Percentiles rank a stretch among this genome's conserved stretches.
Evolutionary conservation across 1,284 basidiomycete genomes (phyloP).

Genomic region (Mrakiaceae sp.): DNA sequence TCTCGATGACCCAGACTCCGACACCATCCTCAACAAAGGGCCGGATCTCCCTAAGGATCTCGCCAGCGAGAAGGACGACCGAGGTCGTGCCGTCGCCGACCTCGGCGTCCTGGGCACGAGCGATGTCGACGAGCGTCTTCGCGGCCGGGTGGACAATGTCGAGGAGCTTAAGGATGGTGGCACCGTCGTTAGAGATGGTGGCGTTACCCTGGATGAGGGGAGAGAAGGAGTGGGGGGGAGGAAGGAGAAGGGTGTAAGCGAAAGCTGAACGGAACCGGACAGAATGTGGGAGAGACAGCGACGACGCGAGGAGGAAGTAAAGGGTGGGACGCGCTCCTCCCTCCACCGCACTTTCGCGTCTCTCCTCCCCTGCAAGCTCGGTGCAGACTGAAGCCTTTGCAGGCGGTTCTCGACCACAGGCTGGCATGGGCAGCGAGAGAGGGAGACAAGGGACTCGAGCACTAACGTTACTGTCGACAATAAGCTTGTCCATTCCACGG

Average conservation of each 20-base stretch:
- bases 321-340: slow-evolving; percentile 17
- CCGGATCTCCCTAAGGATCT: slow-evolving; percentile 86
- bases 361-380: not conserved
- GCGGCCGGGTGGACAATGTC: slow-evolving; percentile 98
- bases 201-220: slow-evolving; percentile 55
- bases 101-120: slow-evolving; percentile 94
- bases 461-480: slow-evolving; percentile 22
- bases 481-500: slow-evolving; percentile 96
- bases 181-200: slow-evolving; percentile 97
- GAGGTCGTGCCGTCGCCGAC: slow-evolving; percentile 97
- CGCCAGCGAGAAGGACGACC: slow-evolving; percentile 86
- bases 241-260: not conserved
- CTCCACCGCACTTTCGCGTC: not conserved
- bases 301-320: too few relatives aligned
- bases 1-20: slow-evolving; percentile 94
- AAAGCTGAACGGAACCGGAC: not conserved
- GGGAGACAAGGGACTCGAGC: not conserved
- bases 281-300: not conserved
- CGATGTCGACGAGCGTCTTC: slow-evolving; percentile 91
- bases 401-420: not conserved
- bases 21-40: slow-evolving; percentile 94
- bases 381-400: too few relatives aligned
- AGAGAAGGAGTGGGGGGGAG: not conserved
- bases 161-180: slow-evolving; percentile 90
- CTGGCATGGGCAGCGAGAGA: not conserved